Base-by-base conservation (phyloP, 495 filamentous ascomycete species). In the Tuber calosporum region DNA sequence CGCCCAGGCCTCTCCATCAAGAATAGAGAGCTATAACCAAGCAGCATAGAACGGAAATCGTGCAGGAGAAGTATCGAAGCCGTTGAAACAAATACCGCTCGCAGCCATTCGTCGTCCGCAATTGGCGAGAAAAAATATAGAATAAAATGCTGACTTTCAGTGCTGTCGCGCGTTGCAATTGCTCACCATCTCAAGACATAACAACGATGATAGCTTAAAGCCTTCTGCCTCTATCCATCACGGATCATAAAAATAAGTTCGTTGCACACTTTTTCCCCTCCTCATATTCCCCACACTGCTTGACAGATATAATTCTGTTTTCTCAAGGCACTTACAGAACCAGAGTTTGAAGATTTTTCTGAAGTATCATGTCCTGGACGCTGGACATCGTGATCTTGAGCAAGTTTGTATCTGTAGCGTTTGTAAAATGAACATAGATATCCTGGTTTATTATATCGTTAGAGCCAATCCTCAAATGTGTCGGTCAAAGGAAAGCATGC, bases 301-400 rank as follows among this genome's bases (percentile, higher is more conserved):
- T 11, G n/a, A 7, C 13, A 62, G 20, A 62, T 30, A 30, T n/a
- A 9, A 15, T 62, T 30, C 11, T 30, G n/a, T 26, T 30, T 62
- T 62, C 26, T 4, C 9, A 62, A 62, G 30, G 26, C 53, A 62
- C 53, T 62, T 88, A 99, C 85, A 98, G 88, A 81, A 99, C 96
- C 79, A 99, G 85, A 81, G 91, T 90, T 84, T 97, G 92, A 73
- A 99, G 86, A 83, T 99, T 99, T 83, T 93, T 91, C 85, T 99
- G 95, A 78, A 99, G 94, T 83, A 99, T 98, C 91, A 98, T 99
- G 82, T 99, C 95, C 82, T 98, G 95, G 43, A 99, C 95, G 39
- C 92, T 96, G 71, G 88, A 87, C 95, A 99, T 99, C 37, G 95
- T 99, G 77, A 94, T 96, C 84, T 97, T 97, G 71, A 99, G 86